phyloP scores from a whole-genome alignment of 129 eudicot species.

The Chrysanthemum lavandulifolium region DNA sequence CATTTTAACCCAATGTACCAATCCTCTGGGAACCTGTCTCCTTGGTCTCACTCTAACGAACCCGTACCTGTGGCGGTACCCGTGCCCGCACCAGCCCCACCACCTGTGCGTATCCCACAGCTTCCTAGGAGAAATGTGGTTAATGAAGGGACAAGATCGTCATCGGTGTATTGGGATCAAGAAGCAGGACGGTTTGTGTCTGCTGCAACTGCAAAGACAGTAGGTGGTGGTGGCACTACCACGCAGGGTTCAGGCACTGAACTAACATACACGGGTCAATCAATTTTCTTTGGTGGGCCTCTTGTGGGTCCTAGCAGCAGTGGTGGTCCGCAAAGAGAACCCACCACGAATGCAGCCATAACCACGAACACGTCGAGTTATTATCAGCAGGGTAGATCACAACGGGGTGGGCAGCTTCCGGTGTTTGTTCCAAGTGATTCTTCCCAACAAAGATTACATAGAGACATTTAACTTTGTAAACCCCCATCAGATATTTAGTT shows the following conservation, averaged over 20 bases:
- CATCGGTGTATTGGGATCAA: constrained; percentile 79
- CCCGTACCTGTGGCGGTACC: constrained; percentile 9
- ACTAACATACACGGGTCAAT: constrained; percentile 87
- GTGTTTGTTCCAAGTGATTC: constrained; percentile 88
- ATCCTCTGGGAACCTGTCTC: constrained; percentile 72
- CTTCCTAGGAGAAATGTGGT: constrained; percentile 42
- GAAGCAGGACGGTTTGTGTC: constrained; percentile 86
- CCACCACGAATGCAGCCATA: constrained; percentile 21
- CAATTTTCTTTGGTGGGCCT: constrained; percentile 90
- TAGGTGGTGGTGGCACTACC: constrained; percentile 47
- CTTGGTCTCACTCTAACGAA: constrained; percentile 42
- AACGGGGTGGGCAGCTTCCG: constrained; percentile 90
- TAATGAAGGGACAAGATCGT: constrained; percentile 41
- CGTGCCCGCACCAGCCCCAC: not conserved
- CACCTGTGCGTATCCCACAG: constrained; percentile 32
- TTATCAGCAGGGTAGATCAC: constrained; percentile 79
- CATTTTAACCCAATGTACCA: constrained; percentile 77
- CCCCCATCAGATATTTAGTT: constrained; percentile 1
- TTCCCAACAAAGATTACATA: constrained; percentile 54
- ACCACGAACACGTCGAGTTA: constrained; percentile 43
- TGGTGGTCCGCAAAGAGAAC: constrained; percentile 45
- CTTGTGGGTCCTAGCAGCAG: constrained; percentile 41
- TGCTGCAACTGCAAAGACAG: constrained; percentile 42
- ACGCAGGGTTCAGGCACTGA: constrained; percentile 54
- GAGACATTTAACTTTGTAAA: constrained; percentile 29